These are phyloP conservation scores for Metschnikowia similis DNA, from an alignment of 805 yeast species.

Conservation along the genomic window DNA sequence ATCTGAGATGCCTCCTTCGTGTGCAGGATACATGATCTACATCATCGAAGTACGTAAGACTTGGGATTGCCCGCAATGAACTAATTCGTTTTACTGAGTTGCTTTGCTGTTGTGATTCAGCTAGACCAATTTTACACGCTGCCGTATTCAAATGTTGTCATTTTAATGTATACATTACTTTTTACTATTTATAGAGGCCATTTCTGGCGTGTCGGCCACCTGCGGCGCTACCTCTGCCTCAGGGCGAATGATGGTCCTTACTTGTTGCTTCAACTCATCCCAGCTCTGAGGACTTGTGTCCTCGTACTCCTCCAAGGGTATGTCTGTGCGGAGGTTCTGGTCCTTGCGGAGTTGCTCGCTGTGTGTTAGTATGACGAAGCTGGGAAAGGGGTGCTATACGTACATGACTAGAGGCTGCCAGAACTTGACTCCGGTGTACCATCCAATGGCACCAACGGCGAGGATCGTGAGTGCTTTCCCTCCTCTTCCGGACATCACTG, in stretches of 20 bases:
- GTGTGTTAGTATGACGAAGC: slow-evolving; percentile 7
- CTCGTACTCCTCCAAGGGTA: slow-evolving; percentile 45
- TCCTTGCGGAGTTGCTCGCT: slow-evolving; percentile 63
- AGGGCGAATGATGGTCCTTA: slow-evolving; percentile 31
- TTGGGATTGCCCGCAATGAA: background rate
- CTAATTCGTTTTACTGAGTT: background rate
- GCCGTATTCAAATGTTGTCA: too few relatives aligned
- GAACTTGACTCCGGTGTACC: slow-evolving; percentile 56
- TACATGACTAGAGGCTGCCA: slow-evolving; percentile 72
- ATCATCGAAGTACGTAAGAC: too few relatives aligned
- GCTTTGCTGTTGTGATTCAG: too few relatives aligned
- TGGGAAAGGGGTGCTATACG: slow-evolving; percentile 22
- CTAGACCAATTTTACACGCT: too few relatives aligned
- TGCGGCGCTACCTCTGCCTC: background rate
- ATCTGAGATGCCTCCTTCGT: background rate
- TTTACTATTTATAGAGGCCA: background rate
- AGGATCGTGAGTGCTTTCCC: slow-evolving; percentile 22
- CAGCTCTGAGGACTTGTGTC: slow-evolving; percentile 35
- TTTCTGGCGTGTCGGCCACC: background rate
- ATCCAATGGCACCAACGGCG: slow-evolving; percentile 27
- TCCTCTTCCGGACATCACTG: slow-evolving; percentile 20
- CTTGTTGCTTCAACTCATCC: slow-evolving; percentile 32
- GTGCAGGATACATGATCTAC: background rate
- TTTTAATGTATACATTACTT: background rate
- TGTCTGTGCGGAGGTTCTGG: slow-evolving; percentile 59